These are phyloP conservation scores for Talaromyces piceae DNA, from an alignment of 2,329 filamentous ascomycete genomes.

Conservation along the genomic window DNA sequence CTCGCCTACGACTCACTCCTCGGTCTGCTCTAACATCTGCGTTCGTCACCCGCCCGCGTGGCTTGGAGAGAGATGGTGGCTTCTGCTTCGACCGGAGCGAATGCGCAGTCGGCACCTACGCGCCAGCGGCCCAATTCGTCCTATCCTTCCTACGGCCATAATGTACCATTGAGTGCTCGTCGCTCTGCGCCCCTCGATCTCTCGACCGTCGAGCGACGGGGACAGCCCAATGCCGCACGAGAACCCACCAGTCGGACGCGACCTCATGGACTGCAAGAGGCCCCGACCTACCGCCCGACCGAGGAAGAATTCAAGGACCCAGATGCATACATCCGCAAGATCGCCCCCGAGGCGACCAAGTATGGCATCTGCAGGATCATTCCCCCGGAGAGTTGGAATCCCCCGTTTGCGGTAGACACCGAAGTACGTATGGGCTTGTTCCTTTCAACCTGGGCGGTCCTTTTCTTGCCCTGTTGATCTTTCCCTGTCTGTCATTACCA, in stretches of 20 bases:
- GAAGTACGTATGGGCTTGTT: constrained; percentile 61
- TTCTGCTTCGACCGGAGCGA: constrained; percentile 36
- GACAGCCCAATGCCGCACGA: constrained; percentile 67
- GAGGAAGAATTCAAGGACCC: constrained; percentile 94
- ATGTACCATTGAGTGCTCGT: constrained; percentile 57
- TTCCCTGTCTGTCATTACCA: not conserved
- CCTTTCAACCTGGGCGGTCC: too few species aligned
- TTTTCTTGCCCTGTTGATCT: too few species aligned
- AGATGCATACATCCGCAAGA: constrained; percentile 87
- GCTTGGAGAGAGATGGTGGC: constrained; percentile 35
- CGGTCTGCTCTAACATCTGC: not conserved
- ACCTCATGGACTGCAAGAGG: constrained; percentile 78
- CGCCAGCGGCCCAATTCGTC: constrained; percentile 35
- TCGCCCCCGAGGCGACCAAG: constrained; percentile 73
- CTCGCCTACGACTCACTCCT: constrained; percentile 9
- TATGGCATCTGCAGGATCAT: constrained; percentile 96
- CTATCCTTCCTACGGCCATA: constrained; percentile 38
- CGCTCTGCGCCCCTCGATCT: constrained; percentile 68
- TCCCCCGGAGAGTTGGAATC: constrained; percentile 88
- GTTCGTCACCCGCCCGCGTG: constrained; percentile 7
- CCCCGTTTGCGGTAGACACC: constrained; percentile 90
- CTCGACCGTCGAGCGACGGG: constrained; percentile 83
- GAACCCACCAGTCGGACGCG: constrained; percentile 71
- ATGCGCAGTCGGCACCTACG: constrained; percentile 25
- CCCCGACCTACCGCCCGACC: constrained; percentile 82